Evolutionary conservation across 1,284 basidiomycete species (phyloP).

Genomic region (Rhodotorula glutinis): DNA sequence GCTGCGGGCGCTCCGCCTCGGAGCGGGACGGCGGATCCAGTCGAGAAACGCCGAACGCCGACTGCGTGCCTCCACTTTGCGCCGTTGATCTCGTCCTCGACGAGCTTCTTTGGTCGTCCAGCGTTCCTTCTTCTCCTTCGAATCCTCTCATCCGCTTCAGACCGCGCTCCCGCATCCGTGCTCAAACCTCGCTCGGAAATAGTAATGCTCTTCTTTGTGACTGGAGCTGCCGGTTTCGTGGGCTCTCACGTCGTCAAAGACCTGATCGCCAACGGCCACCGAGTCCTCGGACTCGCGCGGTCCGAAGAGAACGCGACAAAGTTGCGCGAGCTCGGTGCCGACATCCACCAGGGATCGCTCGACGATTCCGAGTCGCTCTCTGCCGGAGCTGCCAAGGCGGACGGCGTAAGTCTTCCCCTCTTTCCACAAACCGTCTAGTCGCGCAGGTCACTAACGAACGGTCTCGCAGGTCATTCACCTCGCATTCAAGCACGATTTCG

Average conservation of each 20-base stretch:
- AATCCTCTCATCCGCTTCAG: background rate
- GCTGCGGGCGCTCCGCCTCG: too few relatives aligned
- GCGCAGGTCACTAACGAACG: too few relatives aligned
- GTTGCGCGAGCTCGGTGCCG: conserved; percentile 35
- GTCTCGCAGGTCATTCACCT: conserved; percentile 39
- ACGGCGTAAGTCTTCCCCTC: conserved; percentile 40
- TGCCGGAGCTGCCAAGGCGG: conserved; percentile 34
- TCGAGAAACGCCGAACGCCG: background rate
- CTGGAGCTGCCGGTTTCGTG: conserved; percentile 44
- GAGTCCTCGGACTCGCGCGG: conserved; percentile 43
- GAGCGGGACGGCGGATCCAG: too few relatives aligned
- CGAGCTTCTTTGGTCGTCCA: too few relatives aligned
- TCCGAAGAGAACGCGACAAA: conserved; percentile 34
- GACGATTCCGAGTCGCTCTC: conserved; percentile 41
- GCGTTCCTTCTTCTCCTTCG: background rate
- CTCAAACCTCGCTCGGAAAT: too few relatives aligned
- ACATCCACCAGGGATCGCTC: conserved; percentile 32
- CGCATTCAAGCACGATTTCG: conserved; percentile 43
- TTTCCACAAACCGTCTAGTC: too few relatives aligned
- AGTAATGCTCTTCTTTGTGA: conserved; percentile 46
- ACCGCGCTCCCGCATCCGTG: background rate
- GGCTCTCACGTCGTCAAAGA: conserved; percentile 38
- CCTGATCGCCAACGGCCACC: conserved; percentile 41
- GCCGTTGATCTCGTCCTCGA: background rate
- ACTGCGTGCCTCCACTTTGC: background rate